Conservation (phyloP, 202 grass and related monocot species). For the Panicum hallii region DNA sequence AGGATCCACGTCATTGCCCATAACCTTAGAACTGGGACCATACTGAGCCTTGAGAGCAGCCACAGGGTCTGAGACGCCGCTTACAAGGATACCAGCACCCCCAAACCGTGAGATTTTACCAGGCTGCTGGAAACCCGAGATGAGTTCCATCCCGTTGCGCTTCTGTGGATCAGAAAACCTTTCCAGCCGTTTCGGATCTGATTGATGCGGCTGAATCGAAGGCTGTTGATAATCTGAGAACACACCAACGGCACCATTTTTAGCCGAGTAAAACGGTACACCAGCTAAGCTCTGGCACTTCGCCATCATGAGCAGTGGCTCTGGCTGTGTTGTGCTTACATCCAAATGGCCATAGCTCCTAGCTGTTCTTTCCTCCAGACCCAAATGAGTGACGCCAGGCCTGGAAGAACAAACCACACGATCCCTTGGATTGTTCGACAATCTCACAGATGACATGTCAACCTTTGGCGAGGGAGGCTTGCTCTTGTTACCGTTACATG, state of each 20-base stretch:
- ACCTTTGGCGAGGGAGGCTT: conserved; percentile 46
- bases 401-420: conserved; percentile 47
- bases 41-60: conserved; percentile 66
- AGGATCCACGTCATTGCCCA: conserved; percentile 54
- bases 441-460: conserved; percentile 37
- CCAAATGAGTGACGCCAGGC: conserved; percentile 38
- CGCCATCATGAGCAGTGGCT: conserved; percentile 52
- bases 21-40: conserved; percentile 52
- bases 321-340: conserved; percentile 54
- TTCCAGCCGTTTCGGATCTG: conserved; percentile 51
- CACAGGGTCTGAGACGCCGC: conserved; percentile 64
- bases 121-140: conserved; percentile 65
- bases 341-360: conserved; percentile 58
- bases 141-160: conserved; percentile 57
- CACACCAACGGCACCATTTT: conserved; percentile 51
- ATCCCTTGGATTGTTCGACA: conserved; percentile 47
- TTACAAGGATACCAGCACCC: conserved; percentile 54
- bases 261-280: conserved; percentile 72
- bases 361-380: conserved; percentile 50
- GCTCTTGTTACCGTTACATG: conserved; percentile 51
- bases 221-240: conserved; percentile 60
- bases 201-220: conserved; percentile 45
- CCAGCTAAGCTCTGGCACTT: conserved; percentile 57
- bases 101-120: conserved; percentile 49
- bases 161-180: conserved; percentile 60